Evolutionary conservation across 78 protist genomes (phyloP).

Genomic region (Dictyostelium firmibasis): DNA sequence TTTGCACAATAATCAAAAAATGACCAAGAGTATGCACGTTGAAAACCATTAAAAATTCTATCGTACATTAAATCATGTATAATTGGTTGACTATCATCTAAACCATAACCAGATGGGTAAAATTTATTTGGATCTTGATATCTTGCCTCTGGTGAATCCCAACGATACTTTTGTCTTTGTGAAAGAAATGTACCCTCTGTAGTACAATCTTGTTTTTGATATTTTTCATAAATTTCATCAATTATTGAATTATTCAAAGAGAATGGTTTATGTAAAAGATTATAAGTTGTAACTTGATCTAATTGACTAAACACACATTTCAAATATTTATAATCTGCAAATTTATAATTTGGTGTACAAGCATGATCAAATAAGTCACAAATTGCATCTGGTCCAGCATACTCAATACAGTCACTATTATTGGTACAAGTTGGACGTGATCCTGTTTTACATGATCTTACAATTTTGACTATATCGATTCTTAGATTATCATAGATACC

Average conservation of each 20-base stretch:
- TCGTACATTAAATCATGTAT: background rate
- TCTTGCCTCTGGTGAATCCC: background rate
- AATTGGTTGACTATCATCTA: background rate
- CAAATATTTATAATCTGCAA: background rate
- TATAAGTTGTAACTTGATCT: background rate
- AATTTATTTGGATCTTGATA: background rate
- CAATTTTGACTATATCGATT: background rate
- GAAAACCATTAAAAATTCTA: background rate
- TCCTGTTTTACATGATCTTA: background rate
- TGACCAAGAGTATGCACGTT: background rate
- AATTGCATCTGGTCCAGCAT: background rate
- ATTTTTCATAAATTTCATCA: background rate
- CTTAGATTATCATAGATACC: background rate
- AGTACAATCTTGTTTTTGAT: slow-evolving; percentile 15
- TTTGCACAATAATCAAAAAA: background rate
- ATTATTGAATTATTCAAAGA: background rate
- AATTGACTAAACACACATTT: slow-evolving; percentile 12
- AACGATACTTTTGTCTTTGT: background rate
- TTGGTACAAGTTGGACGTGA: background rate
- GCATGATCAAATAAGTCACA: slow-evolving; percentile 6
- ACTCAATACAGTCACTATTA: background rate
- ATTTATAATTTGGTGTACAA: background rate
- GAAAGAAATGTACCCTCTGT: background rate
- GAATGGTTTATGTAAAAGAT: background rate
- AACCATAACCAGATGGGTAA: background rate